Evolutionary conservation across 371 early-diverging fungal species (phyloP), one percentile per base, ranked within the genome.

Genomic region (Syncephalastrum sp.): DNA sequence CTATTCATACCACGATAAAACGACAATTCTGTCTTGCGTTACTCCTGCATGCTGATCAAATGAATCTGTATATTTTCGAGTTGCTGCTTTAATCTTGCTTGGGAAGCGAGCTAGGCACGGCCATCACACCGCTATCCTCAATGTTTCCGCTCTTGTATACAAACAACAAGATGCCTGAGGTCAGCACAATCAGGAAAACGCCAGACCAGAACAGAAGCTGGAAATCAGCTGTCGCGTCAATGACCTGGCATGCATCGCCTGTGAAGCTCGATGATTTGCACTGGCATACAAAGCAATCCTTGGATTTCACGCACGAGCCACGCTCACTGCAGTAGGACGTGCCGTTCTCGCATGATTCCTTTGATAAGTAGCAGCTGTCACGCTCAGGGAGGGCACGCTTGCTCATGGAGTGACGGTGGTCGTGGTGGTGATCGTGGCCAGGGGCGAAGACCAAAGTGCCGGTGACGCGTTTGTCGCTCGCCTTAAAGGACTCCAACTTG

Each of bases 131-230:
- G 42, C 67, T 67, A 47, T 64, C 69, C 15, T 54, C 61, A n/a
- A 64, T 54, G 43, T 60, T 52, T 29, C 79, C 75, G 42, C 67
- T 68, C 47, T 73, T 69, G 50, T 69, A 75, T 17, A 78, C 65
- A 56, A 73, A 75, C 29, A 66, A 33, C 54, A 78, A 61, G 15
- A 66, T 73, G 55, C 74, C 71, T n/a, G 69, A 45, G 23, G 72
- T 67, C 50, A 71, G 51, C 15, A 75, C 59, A 52, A 73, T 56
- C 55, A 78, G 62, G 12, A 51, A 50, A 38, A 78, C 67, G 42
- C 72, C 61, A 4, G 79, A 75, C 79, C 79, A 78, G 56, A 78
- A 78, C 46, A 78, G 56, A 24, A 78, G 50, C 48, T 78, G 79
- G 67, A 78, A 78, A 33, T 78, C 75, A 16, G 60, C 62, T 3